Conservation (phyloP, 2,329 filamentous ascomycete species). For the Xylogone sp. region DNA sequence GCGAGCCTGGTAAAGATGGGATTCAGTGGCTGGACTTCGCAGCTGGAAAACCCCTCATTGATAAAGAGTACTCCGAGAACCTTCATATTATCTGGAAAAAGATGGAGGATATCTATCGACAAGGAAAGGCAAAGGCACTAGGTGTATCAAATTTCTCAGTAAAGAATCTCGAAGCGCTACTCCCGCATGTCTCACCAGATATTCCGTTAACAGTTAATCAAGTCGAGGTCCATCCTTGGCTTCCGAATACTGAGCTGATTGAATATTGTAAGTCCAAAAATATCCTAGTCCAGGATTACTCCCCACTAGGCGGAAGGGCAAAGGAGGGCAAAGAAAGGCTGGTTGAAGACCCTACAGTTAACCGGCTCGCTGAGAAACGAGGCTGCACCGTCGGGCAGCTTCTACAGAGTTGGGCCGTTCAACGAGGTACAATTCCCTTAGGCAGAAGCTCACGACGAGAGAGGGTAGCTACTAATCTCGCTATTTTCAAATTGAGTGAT, state of each 20-base stretch:
- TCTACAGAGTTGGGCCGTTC: constrained; percentile 66
- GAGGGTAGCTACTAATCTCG: constrained; percentile 41
- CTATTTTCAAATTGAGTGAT: constrained; percentile 6
- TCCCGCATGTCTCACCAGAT: constrained; percentile 37
- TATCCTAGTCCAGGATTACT: constrained; percentile 62
- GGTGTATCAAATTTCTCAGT: constrained; percentile 32
- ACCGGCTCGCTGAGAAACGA: constrained; percentile 57
- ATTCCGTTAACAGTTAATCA: constrained; percentile 41
- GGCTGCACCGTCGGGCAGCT: constrained; percentile 56
- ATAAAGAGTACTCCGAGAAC: constrained; percentile 62
- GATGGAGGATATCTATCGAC: constrained; percentile 25
- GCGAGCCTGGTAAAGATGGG: background rate
- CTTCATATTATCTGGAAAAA: constrained; percentile 47
- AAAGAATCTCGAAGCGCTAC: constrained; percentile 46
- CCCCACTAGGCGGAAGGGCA: constrained; percentile 59
- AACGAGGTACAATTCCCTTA: constrained; percentile 63
- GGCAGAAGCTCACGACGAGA: constrained; percentile 62
- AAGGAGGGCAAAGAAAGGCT: constrained; percentile 59
- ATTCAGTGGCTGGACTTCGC: background rate
- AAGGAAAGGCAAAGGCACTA: constrained; percentile 18
- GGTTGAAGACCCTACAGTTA: constrained; percentile 54
- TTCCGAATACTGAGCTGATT: constrained; percentile 20
- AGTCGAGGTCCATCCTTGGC: constrained; percentile 24
- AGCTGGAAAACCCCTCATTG: constrained; percentile 38
- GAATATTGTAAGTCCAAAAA: constrained; percentile 20